A percentile compares a stretch with the other conserved stretches of the same genome.
phyloP scores from a whole-genome alignment of 768 basidiomycete genomes.

The Cyathus striatus region DNA sequence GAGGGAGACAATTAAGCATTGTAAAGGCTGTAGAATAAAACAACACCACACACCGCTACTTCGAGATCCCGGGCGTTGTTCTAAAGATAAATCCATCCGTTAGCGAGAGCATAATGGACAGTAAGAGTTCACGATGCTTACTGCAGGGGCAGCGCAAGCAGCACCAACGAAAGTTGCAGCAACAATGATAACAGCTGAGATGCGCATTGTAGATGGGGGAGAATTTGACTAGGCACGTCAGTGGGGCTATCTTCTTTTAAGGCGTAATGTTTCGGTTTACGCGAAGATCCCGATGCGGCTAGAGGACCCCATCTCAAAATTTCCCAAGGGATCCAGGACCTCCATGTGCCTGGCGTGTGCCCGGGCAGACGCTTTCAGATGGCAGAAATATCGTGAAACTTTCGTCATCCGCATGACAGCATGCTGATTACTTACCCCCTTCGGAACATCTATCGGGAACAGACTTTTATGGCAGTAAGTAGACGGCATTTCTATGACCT shows the following conservation, averaged over 20 bases:
- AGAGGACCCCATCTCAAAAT: slow-evolving; percentile 13
- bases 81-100: slow-evolving; percentile 5
- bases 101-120: not conserved
- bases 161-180: slow-evolving; percentile 4
- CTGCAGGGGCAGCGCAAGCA: slow-evolving; percentile 12
- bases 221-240: not conserved
- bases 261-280: slow-evolving; percentile 2
- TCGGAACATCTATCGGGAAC: no score
- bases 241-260: not conserved
- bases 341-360: slow-evolving; percentile 14
- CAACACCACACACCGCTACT: slow-evolving; percentile 11
- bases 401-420: not conserved
- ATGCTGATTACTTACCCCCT: no score
- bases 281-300: slow-evolving; percentile 16
- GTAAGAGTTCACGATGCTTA: not conserved
- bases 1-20: not conserved
- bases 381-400: not conserved
- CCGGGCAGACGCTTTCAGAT: not conserved
- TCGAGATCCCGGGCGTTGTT: slow-evolving; percentile 7
- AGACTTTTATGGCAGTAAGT: no score
- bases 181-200: slow-evolving; percentile 1
- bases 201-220: not conserved
- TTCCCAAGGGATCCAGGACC: slow-evolving; percentile 10
- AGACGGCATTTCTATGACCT: no score
- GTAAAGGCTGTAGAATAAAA: not conserved